Evolutionary conservation across 202 grass and related monocot species (phyloP).

Genomic region (Schoenoplectus triqueter): DNA sequence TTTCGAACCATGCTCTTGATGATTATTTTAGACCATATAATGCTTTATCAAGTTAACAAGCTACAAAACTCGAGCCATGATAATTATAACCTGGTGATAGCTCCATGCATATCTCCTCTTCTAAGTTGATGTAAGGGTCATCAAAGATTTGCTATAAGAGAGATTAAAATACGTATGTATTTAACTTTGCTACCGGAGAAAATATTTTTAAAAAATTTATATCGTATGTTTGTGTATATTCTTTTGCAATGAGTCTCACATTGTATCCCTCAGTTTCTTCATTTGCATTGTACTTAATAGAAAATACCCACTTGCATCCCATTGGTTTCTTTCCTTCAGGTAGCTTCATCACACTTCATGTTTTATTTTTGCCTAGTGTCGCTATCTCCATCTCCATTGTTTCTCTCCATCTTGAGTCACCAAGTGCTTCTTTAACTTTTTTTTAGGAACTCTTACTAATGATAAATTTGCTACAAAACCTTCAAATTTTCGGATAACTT

Average conservation of each 20-base stretch:
- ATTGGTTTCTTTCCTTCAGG: no score
- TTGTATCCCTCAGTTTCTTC: constrained; percentile 1
- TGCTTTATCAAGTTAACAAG: constrained; percentile 3
- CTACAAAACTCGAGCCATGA: background rate
- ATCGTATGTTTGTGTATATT: constrained; percentile 7
- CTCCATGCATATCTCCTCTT: constrained; percentile 27
- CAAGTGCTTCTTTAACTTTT: constrained; percentile 13
- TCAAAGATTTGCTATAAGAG: background rate
- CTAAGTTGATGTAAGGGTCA: background rate
- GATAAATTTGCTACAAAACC: constrained; percentile 16
- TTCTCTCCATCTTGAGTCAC: background rate
- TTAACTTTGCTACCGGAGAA: constrained; percentile 3
- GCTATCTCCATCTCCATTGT: background rate
- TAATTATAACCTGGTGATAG: background rate
- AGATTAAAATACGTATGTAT: background rate
- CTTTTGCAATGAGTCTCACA: constrained; percentile 18
- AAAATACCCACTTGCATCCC: constrained; percentile 17
- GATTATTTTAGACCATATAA: background rate
- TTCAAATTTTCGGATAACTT: background rate
- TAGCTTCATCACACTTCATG: no score
- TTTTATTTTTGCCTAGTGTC: no score
- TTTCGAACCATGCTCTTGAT: constrained; percentile 13
- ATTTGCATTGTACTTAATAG: constrained; percentile 17
- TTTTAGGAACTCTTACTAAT: background rate
- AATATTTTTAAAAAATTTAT: background rate